Evolutionary conservation across 2,329 filamentous ascomycete species (phyloP).

Genomic region (Sporothrix phasma): DNA sequence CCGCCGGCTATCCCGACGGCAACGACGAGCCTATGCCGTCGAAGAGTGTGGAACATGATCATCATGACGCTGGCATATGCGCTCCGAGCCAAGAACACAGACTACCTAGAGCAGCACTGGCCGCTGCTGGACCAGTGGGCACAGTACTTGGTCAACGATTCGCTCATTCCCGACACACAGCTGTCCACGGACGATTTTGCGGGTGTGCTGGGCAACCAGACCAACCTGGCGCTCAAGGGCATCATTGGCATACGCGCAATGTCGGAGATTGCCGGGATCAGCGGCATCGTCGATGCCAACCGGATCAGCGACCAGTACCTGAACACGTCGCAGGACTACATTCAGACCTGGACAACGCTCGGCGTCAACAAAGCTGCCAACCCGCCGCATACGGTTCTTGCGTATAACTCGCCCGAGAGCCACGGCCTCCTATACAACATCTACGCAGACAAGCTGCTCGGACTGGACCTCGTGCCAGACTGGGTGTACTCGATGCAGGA

Average conservation of each 20-base stretch:
- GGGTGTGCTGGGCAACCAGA: slow-evolving; percentile 59
- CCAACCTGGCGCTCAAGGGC: slow-evolving; percentile 66
- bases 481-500: slow-evolving; percentile 70
- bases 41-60: slow-evolving; percentile 67
- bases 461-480: slow-evolving; percentile 65
- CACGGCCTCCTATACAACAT: slow-evolving; percentile 64
- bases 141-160: slow-evolving; percentile 59
- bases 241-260: slow-evolving; percentile 73
- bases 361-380: slow-evolving; percentile 57
- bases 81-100: slow-evolving; percentile 36
- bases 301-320: not conserved
- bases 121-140: slow-evolving; percentile 62
- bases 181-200: slow-evolving; percentile 67
- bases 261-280: slow-evolving; percentile 54
- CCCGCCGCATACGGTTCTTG: slow-evolving; percentile 60
- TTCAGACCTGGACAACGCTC: slow-evolving; percentile 60
- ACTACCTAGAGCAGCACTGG: slow-evolving; percentile 53
- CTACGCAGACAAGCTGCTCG: slow-evolving; percentile 67
- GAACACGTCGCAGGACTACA: slow-evolving; percentile 40
- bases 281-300: slow-evolving; percentile 40
- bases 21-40: slow-evolving; percentile 63
- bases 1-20: slow-evolving; percentile 59
- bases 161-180: slow-evolving; percentile 60
- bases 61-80: slow-evolving; percentile 55
- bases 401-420: slow-evolving; percentile 56